Evolutionary conservation across 345 rosid genomes (phyloP).

Genomic region (Brassica juncea): DNA sequence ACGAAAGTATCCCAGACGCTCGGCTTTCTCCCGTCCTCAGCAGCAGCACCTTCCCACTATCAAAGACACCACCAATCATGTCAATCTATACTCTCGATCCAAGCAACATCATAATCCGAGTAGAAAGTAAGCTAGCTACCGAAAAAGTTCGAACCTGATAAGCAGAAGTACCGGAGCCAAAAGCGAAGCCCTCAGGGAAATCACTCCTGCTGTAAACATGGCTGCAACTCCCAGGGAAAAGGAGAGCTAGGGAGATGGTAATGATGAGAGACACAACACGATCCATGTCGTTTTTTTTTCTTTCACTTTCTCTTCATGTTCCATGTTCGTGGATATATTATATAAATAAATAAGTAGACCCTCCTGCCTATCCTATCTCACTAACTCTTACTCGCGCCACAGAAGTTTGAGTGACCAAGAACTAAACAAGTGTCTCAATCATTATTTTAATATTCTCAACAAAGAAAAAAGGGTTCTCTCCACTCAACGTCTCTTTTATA

Average conservation of each 20-base stretch:
- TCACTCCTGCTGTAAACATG: background rate
- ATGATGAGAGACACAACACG: background rate
- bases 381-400: background rate
- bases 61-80: background rate
- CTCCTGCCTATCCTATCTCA: background rate
- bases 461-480: background rate
- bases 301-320: background rate
- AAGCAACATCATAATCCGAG: background rate
- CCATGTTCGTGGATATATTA: background rate
- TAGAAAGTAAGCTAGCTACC: background rate
- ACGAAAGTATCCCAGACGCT: conserved; percentile 2
- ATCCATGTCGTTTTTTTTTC: background rate
- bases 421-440: background rate
- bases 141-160: background rate
- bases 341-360: background rate
- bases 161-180: background rate
- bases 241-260: background rate
- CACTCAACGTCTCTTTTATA: background rate
- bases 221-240: background rate
- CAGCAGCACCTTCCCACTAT: conserved; percentile 5
- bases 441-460: background rate
- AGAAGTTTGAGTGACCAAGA: background rate
- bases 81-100: background rate
- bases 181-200: background rate
- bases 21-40: background rate